Conservation (phyloP, 495 filamentous ascomycete genomes). For the Barbatosphaeria neglecta region DNA sequence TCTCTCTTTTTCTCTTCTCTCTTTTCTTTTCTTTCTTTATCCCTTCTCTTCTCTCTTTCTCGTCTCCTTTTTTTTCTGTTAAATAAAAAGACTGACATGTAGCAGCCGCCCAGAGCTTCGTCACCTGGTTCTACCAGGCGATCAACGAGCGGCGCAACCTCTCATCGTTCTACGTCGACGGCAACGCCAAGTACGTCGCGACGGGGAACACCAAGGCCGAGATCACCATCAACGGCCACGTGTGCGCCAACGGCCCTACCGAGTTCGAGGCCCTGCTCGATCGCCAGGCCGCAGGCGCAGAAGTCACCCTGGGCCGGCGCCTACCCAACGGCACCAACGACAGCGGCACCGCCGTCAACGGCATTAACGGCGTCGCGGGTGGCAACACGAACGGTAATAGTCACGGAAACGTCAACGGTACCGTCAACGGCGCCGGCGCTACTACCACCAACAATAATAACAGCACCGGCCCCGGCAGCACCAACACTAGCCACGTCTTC, state of each 20-base stretch:
- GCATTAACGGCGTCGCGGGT: not conserved
- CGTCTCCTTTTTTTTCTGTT: too few relatives aligned
- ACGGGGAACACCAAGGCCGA: conserved; percentile 9
- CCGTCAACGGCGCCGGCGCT: not conserved
- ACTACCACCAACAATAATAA: not conserved
- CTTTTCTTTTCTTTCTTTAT: too few relatives aligned
- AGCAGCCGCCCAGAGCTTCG: conserved; percentile 15
- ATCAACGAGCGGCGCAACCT: conserved; percentile 12
- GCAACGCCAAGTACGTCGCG: conserved; percentile 6
- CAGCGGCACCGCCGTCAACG: not conserved
- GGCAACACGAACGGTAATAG: not conserved
- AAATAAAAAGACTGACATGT: not conserved
- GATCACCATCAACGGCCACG: conserved; percentile 18
- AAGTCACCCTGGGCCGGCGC: too few relatives aligned
- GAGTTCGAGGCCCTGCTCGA: conserved; percentile 16
- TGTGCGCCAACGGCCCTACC: conserved; percentile 1
- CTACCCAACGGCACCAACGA: too few relatives aligned
- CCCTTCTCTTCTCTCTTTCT: not conserved
- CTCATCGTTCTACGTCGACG: conserved; percentile 12
- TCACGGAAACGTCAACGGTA: too few relatives aligned
- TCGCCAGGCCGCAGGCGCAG: conserved; percentile 6
- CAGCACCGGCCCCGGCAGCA: not conserved
- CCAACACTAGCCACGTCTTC: not conserved
- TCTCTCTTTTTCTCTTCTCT: too few relatives aligned
- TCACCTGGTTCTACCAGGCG: conserved; percentile 16